These are phyloP conservation scores for Sarocladium kiliense DNA, from an alignment of 2,329 filamentous ascomycete genomes.

Conservation along the genomic window DNA sequence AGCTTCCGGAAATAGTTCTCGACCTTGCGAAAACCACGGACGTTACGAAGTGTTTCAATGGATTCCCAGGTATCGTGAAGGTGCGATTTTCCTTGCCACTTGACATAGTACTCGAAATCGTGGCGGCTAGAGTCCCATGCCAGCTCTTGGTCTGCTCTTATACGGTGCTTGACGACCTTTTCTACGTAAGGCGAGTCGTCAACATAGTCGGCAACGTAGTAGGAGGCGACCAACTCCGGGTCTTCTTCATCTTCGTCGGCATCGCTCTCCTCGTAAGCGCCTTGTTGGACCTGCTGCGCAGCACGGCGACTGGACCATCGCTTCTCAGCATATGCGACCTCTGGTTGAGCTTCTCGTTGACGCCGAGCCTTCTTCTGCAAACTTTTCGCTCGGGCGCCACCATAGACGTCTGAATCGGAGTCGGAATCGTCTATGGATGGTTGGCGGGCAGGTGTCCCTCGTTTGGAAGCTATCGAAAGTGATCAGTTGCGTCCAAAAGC, in stretches of 20 bases:
- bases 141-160: constrained; percentile 62
- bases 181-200: constrained; percentile 85
- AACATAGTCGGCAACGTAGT: constrained; percentile 65
- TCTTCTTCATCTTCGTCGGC: constrained; percentile 61
- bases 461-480: constrained; percentile 48
- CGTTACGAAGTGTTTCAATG: constrained; percentile 66
- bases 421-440: constrained; percentile 57
- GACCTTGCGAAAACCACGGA: constrained; percentile 79
- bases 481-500: constrained; percentile 3
- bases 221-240: constrained; percentile 50
- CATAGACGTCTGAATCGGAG: constrained; percentile 69
- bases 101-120: constrained; percentile 89
- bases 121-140: constrained; percentile 55
- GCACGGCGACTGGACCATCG: constrained; percentile 87
- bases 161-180: constrained; percentile 79
- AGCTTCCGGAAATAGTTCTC: constrained; percentile 92
- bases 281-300: constrained; percentile 64
- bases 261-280: constrained; percentile 62
- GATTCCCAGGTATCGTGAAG: constrained; percentile 95
- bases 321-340: constrained; percentile 69
- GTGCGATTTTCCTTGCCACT: constrained; percentile 95
- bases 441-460: constrained; percentile 49
- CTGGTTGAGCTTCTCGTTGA: constrained; percentile 62
- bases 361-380: constrained; percentile 73
- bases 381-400: constrained; percentile 65